Evolutionary conservation across 805 yeast genomes (phyloP), one percentile per base, ranked within the genome.

Genomic region (Ogataea saltuana): DNA sequence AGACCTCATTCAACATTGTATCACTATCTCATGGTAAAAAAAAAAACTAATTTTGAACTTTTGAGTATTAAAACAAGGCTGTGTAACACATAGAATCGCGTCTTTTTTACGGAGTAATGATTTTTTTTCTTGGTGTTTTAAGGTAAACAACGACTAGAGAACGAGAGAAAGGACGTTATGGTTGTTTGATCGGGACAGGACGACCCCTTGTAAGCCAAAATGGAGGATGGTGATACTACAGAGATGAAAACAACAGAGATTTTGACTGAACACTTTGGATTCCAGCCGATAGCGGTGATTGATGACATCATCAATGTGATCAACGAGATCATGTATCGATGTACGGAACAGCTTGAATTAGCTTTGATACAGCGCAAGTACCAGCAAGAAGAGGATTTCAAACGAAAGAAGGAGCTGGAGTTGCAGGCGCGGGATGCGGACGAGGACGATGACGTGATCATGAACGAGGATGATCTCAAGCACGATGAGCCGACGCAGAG

Each of bases 251-350:
- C 52, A 1, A 73, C 76, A 7, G 71, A 76, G 32, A 54, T 88
- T 13, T 70, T 90, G 39, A 85, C 96, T 1, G 97, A 89, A 64
- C 96, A 89, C 59, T 67, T 90, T 26, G 96, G 87, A 26, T 87
- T 77, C 56, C 85, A 93, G 6, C 96, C 97, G 0, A 75, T 88
- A 8, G 78, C 90, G 0, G 67, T 89, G 11, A 75, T 90, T 5
- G 97, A 90, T 55, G 96, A 88, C 56, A 83, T 90, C 10, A 87
- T 89, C 53, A 88, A 89, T 62, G 86, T 88, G 1, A 93, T 88
- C 18, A 89, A 89, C 57, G 88, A 81, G 39, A 78, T 88, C 20
- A 76, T 88, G 81, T 85, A 85, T 65, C 81, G 83, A 53, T 85
- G 96, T 57, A 82, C 90, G 0, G 78, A 76, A 35, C 95, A 88